Percentiles rank a stretch among this genome's conserved stretches.
Evolutionary conservation across 768 basidiomycete species (phyloP).

Genomic region (Tulasnella sp.): DNA sequence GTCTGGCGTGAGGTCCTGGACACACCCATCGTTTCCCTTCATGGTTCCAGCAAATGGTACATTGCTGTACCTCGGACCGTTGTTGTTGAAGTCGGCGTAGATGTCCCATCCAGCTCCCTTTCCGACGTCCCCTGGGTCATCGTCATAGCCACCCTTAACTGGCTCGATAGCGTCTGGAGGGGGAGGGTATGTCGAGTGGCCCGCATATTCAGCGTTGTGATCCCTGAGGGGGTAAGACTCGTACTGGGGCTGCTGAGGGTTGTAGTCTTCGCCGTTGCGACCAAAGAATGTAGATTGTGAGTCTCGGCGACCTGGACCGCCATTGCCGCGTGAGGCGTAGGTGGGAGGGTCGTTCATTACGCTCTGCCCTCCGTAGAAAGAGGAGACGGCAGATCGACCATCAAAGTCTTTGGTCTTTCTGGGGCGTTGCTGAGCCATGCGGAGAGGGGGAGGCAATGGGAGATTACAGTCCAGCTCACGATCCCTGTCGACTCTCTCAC

Average conservation of each 20-base stretch:
- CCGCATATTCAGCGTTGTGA: too few relatives aligned
- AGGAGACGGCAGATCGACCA: slow-evolving; percentile 67
- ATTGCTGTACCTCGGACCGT: slow-evolving; percentile 63
- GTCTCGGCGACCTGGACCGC: slow-evolving; percentile 2
- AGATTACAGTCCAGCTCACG: too few relatives aligned
- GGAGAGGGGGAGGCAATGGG: too few relatives aligned
- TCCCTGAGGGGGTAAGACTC: too few relatives aligned
- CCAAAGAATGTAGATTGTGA: slow-evolving; percentile 10
- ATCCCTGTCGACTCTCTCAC: too few relatives aligned
- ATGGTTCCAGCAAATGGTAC: slow-evolving; percentile 37
- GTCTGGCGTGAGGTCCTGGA: too few relatives aligned
- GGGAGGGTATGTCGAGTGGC: background rate
- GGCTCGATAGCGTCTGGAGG: slow-evolving; percentile 10
- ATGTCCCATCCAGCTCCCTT: slow-evolving; percentile 57
- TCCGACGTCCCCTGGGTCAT: slow-evolving; percentile 70
- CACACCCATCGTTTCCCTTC: slow-evolving; percentile 26
- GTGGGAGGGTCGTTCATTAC: background rate
- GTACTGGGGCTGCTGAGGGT: background rate
- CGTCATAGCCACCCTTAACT: slow-evolving; percentile 19
- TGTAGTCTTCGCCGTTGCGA: background rate
- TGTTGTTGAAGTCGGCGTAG: slow-evolving; percentile 82
- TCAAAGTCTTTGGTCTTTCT: slow-evolving; percentile 27
- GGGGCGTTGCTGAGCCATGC: too few relatives aligned
- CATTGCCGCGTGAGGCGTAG: too few relatives aligned
- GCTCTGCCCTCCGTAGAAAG: slow-evolving; percentile 61